Percentiles rank a stretch among this genome's conserved stretches.
phyloP scores from a whole-genome alignment of 2,329 filamentous ascomycete genomes.

The Diplodia scrobiculata region DNA sequence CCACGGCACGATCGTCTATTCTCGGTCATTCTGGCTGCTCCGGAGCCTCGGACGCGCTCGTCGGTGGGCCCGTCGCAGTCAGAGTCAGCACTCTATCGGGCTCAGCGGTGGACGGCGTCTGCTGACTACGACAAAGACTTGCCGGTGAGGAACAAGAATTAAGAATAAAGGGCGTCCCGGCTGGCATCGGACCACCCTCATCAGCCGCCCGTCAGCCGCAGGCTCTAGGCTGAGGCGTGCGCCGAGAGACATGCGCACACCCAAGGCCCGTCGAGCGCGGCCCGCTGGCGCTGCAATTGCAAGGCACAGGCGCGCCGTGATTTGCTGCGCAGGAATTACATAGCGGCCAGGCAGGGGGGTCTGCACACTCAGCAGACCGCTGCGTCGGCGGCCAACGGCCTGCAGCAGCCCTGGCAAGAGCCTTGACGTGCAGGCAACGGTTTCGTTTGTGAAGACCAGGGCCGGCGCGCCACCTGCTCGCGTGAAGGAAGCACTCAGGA shows the following conservation, averaged over 20 bases:
- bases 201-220: background rate
- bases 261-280: background rate
- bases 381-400: background rate
- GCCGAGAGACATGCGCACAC: background rate
- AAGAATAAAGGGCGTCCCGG: background rate
- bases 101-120: background rate
- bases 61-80: conserved; percentile 1
- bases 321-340: background rate
- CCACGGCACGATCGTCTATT: background rate
- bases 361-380: background rate
- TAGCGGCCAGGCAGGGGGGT: background rate
- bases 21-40: background rate
- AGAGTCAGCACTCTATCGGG: background rate
- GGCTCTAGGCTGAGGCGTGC: background rate
- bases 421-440: conserved; percentile 22
- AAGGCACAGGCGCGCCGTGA: conserved; percentile 20
- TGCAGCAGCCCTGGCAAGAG: conserved; percentile 12
- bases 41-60: background rate
- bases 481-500: conserved; percentile 26
- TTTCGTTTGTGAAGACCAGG: conserved; percentile 12
- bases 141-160: background rate
- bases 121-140: background rate
- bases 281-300: conserved; percentile 10
- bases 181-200: background rate
- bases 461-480: conserved; percentile 16